Evolutionary conservation across 768 basidiomycete genomes (phyloP), one percentile per base, ranked within the genome.

Genomic region (Lactifluus hygrophoroides): DNA sequence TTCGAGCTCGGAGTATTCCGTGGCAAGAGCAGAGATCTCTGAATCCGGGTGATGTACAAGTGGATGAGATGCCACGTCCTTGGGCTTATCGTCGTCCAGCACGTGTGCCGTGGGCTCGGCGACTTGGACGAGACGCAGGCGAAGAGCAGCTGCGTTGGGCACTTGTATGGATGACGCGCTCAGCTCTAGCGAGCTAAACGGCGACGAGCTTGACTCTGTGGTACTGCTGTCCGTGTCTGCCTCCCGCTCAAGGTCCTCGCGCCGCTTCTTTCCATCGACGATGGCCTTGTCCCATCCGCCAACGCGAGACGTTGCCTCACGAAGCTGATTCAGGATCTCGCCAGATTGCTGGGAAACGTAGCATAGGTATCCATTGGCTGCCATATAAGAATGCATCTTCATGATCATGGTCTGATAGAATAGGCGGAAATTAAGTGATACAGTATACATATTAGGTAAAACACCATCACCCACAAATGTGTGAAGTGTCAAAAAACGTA

Each of bases 311-410:
- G 83, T 76, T 7, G 76, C 75, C 8, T 71, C 67, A 30, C 77
- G 77, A 19, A 88, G 76, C 28, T 76, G 68, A 3, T 69, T 60
- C 5, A 83, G 69, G 14, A 78, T 64, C 16, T 64, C 62, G 42
- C 79, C 68, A 0, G 81, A 76, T 53, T 83, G 78, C 34, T 76
- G 70, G 17, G 75, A 68, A 13, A 80, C 73, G 8, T 72, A 69
- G 58, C 87, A 81, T 21, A 96, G 82, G 65, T 90, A 84, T 5
- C 95, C 92, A 67, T 97, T 97, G 43, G 87, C 80, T 21, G 85
- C 80, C 70, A 89, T 81, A 72, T 97, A 99, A 5, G 93, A 96
- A 70, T 99, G 94, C 78, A 95, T 86, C 73, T 96, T 90, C 91
- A 94, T 94, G 65, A 93, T 80, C 85, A 94, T 85, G 58, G 86